These are phyloP conservation scores for Letharia lupina DNA, from an alignment of 495 filamentous ascomycete species.

Conservation along the genomic window DNA sequence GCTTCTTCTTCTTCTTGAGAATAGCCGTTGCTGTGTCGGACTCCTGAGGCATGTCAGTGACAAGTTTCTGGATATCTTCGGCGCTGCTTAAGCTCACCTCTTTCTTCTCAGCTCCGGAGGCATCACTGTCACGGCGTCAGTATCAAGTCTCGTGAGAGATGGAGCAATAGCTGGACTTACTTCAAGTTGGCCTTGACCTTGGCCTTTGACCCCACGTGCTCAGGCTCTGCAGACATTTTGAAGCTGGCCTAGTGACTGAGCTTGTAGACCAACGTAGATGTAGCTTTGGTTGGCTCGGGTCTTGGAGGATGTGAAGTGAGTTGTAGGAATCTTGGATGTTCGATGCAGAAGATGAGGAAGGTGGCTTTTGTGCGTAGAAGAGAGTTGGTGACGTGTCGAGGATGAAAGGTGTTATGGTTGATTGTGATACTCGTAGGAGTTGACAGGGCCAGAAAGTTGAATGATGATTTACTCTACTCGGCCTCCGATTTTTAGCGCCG, in stretches of 20 bases:
- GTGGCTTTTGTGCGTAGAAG: too few relatives aligned
- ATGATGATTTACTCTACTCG: slow-evolving; percentile 12
- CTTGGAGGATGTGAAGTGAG: neutral
- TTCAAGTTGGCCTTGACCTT: slow-evolving; percentile 90
- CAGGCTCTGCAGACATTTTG: slow-evolving; percentile 62
- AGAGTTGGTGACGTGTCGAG: neutral
- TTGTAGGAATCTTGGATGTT: neutral
- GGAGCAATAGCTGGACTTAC: slow-evolving; percentile 44
- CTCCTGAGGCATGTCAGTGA: slow-evolving; percentile 46
- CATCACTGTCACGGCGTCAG: slow-evolving; percentile 54
- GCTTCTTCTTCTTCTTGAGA: slow-evolving; percentile 99
- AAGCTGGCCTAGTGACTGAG: neutral
- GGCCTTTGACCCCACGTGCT: slow-evolving; percentile 66
- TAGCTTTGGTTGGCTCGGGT: neutral
- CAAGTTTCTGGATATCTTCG: slow-evolving; percentile 16
- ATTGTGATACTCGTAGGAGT: neutral
- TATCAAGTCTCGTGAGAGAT: slow-evolving; percentile 3
- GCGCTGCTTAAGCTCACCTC: slow-evolving; percentile 47
- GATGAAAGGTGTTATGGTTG: neutral
- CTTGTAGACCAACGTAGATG: neutral
- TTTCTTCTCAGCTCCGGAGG: slow-evolving; percentile 80
- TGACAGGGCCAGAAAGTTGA: slow-evolving; percentile 2
- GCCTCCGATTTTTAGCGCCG: slow-evolving; percentile 9
- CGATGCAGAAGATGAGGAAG: neutral
- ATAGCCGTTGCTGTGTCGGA: slow-evolving; percentile 96